phyloP scores from a whole-genome alignment of 768 basidiomycete species.

The Atractiella rhizophila region DNA sequence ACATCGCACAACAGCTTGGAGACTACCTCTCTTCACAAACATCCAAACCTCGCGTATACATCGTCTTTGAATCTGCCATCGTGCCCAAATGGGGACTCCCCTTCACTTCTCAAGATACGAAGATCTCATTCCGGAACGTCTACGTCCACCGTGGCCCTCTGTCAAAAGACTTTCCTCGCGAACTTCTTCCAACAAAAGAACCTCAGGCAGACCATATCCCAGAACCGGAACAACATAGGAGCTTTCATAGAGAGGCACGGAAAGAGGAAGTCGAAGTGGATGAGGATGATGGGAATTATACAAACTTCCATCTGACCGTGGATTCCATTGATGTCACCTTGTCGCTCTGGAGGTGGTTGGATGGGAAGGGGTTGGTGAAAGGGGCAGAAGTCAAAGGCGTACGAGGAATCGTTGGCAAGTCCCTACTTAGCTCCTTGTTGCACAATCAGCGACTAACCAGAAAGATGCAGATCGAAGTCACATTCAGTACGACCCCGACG shows the following conservation, averaged over 20 bases:
- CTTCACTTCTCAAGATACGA: conserved; percentile 41
- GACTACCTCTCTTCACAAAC: conserved; percentile 91
- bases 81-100: conserved; percentile 65
- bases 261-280: conserved; percentile 4
- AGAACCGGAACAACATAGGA: neutral
- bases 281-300: conserved; percentile 32
- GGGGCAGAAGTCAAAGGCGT: conserved; percentile 84
- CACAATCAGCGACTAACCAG: neutral
- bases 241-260: conserved; percentile 2
- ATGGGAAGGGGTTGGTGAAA: conserved; percentile 76
- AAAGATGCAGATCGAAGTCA: conserved; percentile 59
- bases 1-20: conserved; percentile 63
- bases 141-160: conserved; percentile 60
- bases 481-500: conserved; percentile 44
- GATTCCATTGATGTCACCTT: conserved; percentile 89
- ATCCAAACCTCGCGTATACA: conserved; percentile 67
- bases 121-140: conserved; percentile 88
- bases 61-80: conserved; percentile 92
- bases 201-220: neutral
- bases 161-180: neutral
- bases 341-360: conserved; percentile 72
- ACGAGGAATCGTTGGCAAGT: conserved; percentile 62
- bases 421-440: neutral
- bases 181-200: neutral
- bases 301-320: conserved; percentile 76